Evolutionary conservation across 2,329 filamentous ascomycete species (phyloP), one percentile per base, ranked within the genome.

Genomic region (Allantophomopsis cytisporea): DNA sequence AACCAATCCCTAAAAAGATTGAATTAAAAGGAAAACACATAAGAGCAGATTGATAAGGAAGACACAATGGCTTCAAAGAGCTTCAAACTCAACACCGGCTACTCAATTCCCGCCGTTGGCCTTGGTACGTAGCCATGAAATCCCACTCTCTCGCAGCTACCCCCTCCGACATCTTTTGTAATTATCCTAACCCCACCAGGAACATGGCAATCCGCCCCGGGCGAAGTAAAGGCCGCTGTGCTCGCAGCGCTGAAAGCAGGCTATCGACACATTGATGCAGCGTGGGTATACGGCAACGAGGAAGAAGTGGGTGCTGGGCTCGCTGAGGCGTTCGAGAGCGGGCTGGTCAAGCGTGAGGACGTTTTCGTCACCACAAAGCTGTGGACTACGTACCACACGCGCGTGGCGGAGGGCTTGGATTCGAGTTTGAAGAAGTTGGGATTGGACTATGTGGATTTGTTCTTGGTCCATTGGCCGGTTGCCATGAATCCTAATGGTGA

Each of bases 21-120:
- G 31, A 34, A 15, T 13, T 17, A 2, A 3, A 17, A 17, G 14
- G 7, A 14, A 34, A 8, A 8, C 12, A 34, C 15, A 17, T 14
- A 34, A 14, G 7, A 12, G 31, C 5, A 12, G 31, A 34, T 7
- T 34, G 16, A 34, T 15, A 14, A 34, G 3, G 3, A 3, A 34
- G 2, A 8, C n/a, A 34, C 13, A 34, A 34, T 34, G 31, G 31
- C 31, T 14, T 14, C n/a, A 3, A 69, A 68, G 52, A 71, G 73
- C 53, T 80, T 78, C 56, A 77, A 72, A 49, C 73, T 85, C 58
- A 83, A 84, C 63, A 80, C 77, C 39, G 83, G 84, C 43, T 80
- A 73, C 58, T 78, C 83, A 62, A 91, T 91, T 44, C 81, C 82
- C 41, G 77, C 78, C 50, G 60, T 88, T 47, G 83, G 82, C 44